Conservation (phyloP, 2,329 filamentous ascomycete species). For the Alternaria atra region DNA sequence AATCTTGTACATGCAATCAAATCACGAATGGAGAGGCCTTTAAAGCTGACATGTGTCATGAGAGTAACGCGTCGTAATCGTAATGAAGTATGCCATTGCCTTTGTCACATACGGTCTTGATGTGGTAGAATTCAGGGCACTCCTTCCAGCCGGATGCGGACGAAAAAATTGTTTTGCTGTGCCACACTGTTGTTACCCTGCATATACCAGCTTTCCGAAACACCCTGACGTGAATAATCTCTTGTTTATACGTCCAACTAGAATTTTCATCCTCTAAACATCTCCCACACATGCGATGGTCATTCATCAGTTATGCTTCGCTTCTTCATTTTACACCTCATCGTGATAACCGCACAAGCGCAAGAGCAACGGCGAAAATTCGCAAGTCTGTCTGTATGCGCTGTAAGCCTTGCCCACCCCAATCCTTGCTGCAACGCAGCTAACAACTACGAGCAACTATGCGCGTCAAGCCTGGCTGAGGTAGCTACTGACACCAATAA, state of each 20-base stretch:
- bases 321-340: neutral
- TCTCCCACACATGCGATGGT: neutral
- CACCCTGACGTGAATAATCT: neutral
- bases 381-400: neutral
- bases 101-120: neutral
- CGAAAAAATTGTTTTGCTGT: neutral
- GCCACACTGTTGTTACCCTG: neutral
- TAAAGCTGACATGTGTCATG: fast-evolving
- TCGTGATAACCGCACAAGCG: neutral
- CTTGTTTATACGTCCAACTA: neutral
- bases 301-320: neutral
- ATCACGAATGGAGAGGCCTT: neutral
- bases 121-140: neutral
- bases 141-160: neutral
- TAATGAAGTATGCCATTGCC: neutral
- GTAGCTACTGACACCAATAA: too few relatives aligned
- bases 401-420: neutral
- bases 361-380: neutral
- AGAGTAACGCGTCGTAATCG: fast-evolving
- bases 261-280: neutral
- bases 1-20: neutral
- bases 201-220: neutral
- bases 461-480: too few relatives aligned
- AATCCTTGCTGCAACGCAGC: too few relatives aligned
- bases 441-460: too few relatives aligned